phyloP scores from a whole-genome alignment of 331 rosid species.

The Telfairia occidentalis region DNA sequence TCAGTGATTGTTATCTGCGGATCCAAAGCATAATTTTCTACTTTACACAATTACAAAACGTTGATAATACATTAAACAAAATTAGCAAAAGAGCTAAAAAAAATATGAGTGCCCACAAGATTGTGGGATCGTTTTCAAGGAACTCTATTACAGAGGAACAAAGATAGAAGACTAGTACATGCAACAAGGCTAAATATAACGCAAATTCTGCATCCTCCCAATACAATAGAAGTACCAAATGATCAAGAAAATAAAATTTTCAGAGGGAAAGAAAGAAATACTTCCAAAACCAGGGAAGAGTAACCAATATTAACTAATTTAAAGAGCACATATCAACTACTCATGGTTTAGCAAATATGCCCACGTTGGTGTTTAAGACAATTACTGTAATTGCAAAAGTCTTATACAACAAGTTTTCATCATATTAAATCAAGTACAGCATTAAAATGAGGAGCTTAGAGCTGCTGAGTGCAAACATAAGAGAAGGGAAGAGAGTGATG shows the following conservation, averaged over 20 bases:
- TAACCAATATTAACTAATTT: not conserved
- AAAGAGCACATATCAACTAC: not conserved
- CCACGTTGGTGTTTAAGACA: not conserved
- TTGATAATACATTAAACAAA: not conserved
- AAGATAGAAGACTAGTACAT: not conserved
- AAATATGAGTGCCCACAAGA: not conserved
- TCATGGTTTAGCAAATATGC: not conserved
- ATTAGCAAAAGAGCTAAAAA: not conserved
- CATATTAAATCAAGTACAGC: not conserved
- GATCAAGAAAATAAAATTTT: not conserved
- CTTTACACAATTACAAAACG: not conserved
- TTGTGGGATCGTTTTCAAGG: not conserved
- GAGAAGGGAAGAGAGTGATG: conserved; percentile 15
- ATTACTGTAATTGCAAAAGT: not conserved
- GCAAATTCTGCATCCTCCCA: not conserved
- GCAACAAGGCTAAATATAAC: not conserved
- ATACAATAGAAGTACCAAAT: not conserved
- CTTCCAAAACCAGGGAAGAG: not conserved
- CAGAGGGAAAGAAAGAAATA: not conserved
- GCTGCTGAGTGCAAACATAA: not conserved
- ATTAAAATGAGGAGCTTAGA: not conserved
- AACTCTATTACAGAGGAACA: not conserved
- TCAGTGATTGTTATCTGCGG: not conserved
- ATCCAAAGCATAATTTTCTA: not conserved
- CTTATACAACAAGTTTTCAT: conserved; percentile 7